Base-by-base conservation (phyloP, 2,329 filamentous ascomycete genomes). In the Arthrobotrys conoides region DNA sequence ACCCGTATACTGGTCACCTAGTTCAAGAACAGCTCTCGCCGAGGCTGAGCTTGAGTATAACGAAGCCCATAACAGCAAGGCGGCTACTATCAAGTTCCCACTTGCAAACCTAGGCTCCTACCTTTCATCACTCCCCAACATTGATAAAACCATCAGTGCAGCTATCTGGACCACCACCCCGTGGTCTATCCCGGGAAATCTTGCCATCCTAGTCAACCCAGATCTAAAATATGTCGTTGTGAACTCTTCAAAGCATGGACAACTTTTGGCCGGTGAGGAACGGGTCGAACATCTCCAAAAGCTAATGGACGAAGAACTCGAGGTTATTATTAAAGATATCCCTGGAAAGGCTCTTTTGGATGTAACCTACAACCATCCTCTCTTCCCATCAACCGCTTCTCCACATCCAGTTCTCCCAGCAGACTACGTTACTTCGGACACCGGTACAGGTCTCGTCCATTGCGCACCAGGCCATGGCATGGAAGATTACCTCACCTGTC, bases 161-260 rank as follows among this genome's bases (percentile, higher is more conserved):
- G 88, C 96, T n/a, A 93, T 98, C 65, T 99, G 96, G 96, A 99
- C 96, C 1, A 99, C 96, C 0, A 99, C 96, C 0, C 96, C 96
- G 0, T 99, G 96, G 96, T 99, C 96, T 0, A 86, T 99, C 4
- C 95, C 96, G 0, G 94, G 95, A 1, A 99, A 99, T 83, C 90
- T 90, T 83, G 94, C 93, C 0, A 94, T 99, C 83, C 94, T 93
- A 1, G 88, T 98, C 41, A 90, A 93, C 82, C 86, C 89, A 5
- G 90, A 92, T 46, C 85, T 98, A 78, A 86, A 90, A 51, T 99
- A 98, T 83, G 87, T 87, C 3, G 84, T 97, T 20, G 86, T 96
- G 44, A 86, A 87, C 69, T 86, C 88, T 0, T 86, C 86, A 0
- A 83, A 83, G 0, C 87, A 90, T 80, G 89, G 88, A 9, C 85